Evolutionary conservation across 1,139 yeast genomes (phyloP), one percentile per base, ranked within the genome.

Genomic region (Kodamaea sp.): DNA sequence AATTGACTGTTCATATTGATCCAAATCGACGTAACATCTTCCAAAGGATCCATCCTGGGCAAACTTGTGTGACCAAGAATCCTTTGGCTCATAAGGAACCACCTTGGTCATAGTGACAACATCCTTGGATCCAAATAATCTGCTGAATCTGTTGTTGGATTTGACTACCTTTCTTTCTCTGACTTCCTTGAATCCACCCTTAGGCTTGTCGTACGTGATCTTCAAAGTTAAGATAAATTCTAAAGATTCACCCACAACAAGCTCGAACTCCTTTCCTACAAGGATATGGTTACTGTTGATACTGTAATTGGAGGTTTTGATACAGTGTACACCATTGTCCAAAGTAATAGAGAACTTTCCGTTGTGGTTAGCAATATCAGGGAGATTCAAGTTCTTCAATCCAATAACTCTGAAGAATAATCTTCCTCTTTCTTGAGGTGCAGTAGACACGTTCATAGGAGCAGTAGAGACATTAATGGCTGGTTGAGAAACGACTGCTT

Each of bases 1-100:
- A 21, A 83, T 65, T 27, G 69, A 70, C 16, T 66, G 60, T 48
- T 80, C 80, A 48, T 76, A 76, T 42, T 79, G 80, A 26, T 75
- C 72, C 44, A 89, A 75, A 31, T 75, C 76, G 37, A 90, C 66
- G 46, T 80, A 79, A 40, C 87, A 76, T 46, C 90, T 73, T 2
- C 87, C 96, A 66, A 86, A 88, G 8, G 96, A 84, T 1, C 97
- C 97, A 61, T 90, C 97, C 32, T 68, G 70, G 2, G 96, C 95
- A 43, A 84, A 70, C 38, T 74, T 65, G 28, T 63, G 56, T 22
- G 67, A 69, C 80, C 89, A 77, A 3, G 70, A 57, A 57, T 83
- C 92, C 20, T 59, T 50, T 2, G 61, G 65, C 23, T 75, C 70
- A 42, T 70, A 66, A 3, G 80, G 68, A 10, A 81, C 76, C 43